phyloP scores from a whole-genome alignment of 1,284 basidiomycete genomes.

The Trametes versicolor region DNA sequence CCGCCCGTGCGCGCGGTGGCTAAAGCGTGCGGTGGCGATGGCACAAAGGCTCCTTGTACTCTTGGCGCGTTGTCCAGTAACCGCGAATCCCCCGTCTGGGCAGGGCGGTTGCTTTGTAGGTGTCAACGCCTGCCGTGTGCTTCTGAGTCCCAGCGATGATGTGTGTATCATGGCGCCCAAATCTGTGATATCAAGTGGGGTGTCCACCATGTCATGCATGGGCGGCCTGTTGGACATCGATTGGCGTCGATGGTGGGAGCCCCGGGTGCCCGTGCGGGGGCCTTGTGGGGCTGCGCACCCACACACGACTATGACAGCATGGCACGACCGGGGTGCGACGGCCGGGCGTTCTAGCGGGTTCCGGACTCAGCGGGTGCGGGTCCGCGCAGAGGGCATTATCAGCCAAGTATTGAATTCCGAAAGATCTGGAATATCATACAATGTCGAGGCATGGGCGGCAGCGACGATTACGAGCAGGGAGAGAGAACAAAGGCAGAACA shows the following conservation, averaged over 20 bases:
- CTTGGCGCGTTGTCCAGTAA: slow-evolving; percentile 16
- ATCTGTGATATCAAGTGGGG: slow-evolving; percentile 15
- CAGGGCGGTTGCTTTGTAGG: slow-evolving; percentile 3
- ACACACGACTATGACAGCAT: slow-evolving; percentile 5
- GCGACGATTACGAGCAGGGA: slow-evolving; percentile 12
- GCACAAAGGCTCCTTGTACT: slow-evolving; percentile 11
- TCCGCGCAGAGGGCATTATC: not conserved
- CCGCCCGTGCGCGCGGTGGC: slow-evolving; percentile 10
- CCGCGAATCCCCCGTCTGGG: not conserved
- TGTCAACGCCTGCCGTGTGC: not conserved
- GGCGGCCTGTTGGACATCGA: slow-evolving; percentile 18
- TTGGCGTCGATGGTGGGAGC: slow-evolving; percentile 11
- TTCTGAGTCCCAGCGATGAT: not conserved
- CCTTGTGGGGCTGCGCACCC: slow-evolving; percentile 3
- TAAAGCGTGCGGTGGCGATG: not conserved
- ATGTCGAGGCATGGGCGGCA: slow-evolving; percentile 17
- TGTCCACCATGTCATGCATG: slow-evolving; percentile 7
- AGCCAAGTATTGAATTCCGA: slow-evolving; percentile 5
- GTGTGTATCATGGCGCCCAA: slow-evolving; percentile 10
- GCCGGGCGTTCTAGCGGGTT: not conserved
- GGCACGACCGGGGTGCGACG: not conserved
- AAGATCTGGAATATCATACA: slow-evolving; percentile 20
- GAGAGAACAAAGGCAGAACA: slow-evolving; percentile 11
- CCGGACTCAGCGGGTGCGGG: not conserved
- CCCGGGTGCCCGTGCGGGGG: not conserved